Conservation (phyloP, 345 rosid genomes). For the Citrus inodora region DNA sequence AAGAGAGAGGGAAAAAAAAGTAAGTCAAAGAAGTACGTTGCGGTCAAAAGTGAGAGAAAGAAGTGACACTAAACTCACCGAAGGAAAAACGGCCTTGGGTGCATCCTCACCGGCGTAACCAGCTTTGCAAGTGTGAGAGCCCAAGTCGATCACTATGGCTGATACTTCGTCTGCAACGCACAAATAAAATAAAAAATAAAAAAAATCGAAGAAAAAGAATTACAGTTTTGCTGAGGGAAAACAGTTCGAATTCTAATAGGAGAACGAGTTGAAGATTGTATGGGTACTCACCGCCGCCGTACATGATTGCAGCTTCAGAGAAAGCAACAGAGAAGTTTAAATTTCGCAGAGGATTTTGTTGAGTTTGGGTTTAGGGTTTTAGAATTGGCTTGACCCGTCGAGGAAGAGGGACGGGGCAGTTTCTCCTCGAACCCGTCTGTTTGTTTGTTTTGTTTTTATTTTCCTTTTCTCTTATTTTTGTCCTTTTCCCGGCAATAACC, state of each 20-base stretch:
- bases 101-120: conserved; percentile 99
- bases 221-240: neutral
- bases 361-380: conserved; percentile 4
- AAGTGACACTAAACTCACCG: conserved; percentile 43
- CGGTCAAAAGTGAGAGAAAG: neutral
- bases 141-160: conserved; percentile 96
- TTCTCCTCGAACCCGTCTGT: neutral
- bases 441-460: neutral
- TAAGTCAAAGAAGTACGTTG: neutral
- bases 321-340: neutral
- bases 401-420: neutral
- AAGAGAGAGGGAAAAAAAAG: neutral
- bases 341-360: conserved; percentile 11
- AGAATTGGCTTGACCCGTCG: neutral
- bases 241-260: neutral
- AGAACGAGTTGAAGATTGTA: neutral
- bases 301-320: conserved; percentile 46
- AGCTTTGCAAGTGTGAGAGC: conserved; percentile 98
- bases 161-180: conserved; percentile 84
- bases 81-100: conserved; percentile 98
- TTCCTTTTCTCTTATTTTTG: neutral
- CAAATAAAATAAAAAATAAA: neutral
- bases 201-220: neutral
- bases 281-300: conserved; percentile 82
- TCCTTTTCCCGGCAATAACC: neutral